Base-by-base conservation (phyloP, 1,284 basidiomycete genomes). In the Cerrena zonata region DNA sequence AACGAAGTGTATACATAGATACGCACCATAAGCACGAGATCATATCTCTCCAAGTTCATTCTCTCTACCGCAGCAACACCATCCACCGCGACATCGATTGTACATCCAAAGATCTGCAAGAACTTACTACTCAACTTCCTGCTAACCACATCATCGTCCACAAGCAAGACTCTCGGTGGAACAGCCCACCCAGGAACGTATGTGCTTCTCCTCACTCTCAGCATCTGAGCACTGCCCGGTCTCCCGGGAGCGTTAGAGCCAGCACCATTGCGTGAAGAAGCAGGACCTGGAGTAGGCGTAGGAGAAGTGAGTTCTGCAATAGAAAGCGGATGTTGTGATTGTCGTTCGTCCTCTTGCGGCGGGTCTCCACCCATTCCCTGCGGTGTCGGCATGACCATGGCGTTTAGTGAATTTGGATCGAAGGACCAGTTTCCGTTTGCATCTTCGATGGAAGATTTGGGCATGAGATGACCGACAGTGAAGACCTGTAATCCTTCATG, bases 31-130 rank as follows among this genome's bases (percentile, higher is more conserved):
- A 96, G 68, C 51, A 95, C 93, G 61, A 97, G 69, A 68, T 97
- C 94, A 66, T 96, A 97, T 73, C 94, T 89, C 65, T 91, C 88
- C 65, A 90, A 67, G 68, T 94, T 95, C 91, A 97, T 96, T 79
- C 91, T 94, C 64, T 90, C 89, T 50, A 98, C 91, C 0, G 94
- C 94, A 11, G 84, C 84, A n/a, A 94, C 82, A 0, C 94, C 94
- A 68, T 98, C 88, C 36, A 94, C 91, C 1, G 94, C 94, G 36
- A 95, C 89, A 62, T 98, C 94, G 58, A 91, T 94, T 57, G 86
- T 84, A 66, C 94, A 97, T 45, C 94, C 94, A 69, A 95, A 95
- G 45, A 97, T 89, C 69, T 96, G 89, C 64, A 98, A 69, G 67
- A 97, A 96, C 72, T 95, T 96, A 74, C 84, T 89, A 56, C 88